Percentiles rank a stretch among this genome's conserved stretches.
Evolutionary conservation across 148 eudicot species (phyloP).

Genomic region (Rhododendron kiyosumense): DNA sequence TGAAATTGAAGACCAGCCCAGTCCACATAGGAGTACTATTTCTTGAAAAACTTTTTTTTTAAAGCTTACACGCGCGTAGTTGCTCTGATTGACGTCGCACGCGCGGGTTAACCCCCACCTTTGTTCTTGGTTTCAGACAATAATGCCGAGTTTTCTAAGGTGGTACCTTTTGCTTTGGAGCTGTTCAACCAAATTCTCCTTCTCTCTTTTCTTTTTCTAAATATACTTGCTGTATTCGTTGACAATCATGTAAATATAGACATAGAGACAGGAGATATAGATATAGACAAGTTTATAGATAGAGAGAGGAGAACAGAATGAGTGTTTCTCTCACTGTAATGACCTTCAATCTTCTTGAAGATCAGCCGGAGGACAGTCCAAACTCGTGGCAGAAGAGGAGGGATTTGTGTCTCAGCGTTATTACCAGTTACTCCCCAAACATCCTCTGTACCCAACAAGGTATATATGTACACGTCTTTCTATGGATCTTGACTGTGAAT

Average conservation of each 20-base stretch:
- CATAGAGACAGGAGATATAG: neutral
- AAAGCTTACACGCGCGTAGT: neutral
- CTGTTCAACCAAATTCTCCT: neutral
- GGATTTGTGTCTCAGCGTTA: constrained; percentile 80
- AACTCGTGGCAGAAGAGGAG: constrained; percentile 94
- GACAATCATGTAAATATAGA: neutral
- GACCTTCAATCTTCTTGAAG: constrained; percentile 93
- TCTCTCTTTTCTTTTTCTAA: neutral
- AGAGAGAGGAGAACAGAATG: constrained; percentile 37
- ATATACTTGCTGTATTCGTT: neutral
- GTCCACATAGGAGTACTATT: neutral
- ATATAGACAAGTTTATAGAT: neutral
- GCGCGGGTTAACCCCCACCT: neutral
- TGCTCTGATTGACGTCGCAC: neutral
- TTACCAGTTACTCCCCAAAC: constrained; percentile 87
- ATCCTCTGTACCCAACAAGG: constrained; percentile 97
- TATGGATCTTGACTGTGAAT: constrained; percentile 12
- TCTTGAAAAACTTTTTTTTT: no score
- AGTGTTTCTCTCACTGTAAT: constrained; percentile 79
- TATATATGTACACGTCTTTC: constrained; percentile 14
- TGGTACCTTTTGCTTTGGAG: neutral
- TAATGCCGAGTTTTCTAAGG: neutral
- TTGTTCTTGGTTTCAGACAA: constrained; percentile 2
- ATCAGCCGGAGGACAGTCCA: constrained; percentile 69
- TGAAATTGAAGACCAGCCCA: neutral